Percentiles rank a stretch among this genome's conserved stretches.
Conservation (phyloP, 805 yeast species). For the Suhomyces sp. region DNA sequence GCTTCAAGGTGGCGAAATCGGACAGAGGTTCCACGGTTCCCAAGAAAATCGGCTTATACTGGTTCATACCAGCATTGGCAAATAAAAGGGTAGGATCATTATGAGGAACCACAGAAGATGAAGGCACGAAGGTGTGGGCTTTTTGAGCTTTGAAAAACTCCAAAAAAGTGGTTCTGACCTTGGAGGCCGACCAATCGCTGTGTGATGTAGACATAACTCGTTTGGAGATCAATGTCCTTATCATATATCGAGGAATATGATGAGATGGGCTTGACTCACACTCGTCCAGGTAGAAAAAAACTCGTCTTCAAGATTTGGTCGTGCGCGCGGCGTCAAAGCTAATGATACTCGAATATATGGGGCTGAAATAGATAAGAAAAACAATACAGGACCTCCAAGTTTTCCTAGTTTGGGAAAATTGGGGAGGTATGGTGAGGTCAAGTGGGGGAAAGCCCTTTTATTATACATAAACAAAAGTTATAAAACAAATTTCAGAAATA, state of each 20-base stretch:
- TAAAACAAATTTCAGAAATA: constrained; percentile 4
- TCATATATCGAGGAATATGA: constrained; percentile 13
- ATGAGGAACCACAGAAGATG: constrained; percentile 94
- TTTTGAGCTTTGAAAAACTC: constrained; percentile 66
- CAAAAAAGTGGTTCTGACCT: constrained; percentile 82
- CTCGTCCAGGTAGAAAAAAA: not conserved
- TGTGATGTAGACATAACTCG: constrained; percentile 25
- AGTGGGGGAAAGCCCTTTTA: not conserved
- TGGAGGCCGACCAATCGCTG: constrained; percentile 41
- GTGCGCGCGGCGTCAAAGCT: constrained; percentile 7
- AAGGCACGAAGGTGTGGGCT: constrained; percentile 80
- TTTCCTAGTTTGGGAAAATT: too few species aligned
- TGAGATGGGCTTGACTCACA: not conserved
- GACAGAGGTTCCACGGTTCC: constrained; percentile 97
- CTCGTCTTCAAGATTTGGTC: constrained; percentile 1
- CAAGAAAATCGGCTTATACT: constrained; percentile 93
- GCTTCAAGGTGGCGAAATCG: constrained; percentile 76
- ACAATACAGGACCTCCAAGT: too few species aligned
- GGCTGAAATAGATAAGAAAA: too few species aligned
- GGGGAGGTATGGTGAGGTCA: not conserved
- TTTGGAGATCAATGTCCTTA: constrained; percentile 14
- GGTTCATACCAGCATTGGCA: constrained; percentile 99
- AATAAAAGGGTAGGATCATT: constrained; percentile 96
- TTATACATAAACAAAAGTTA: constrained; percentile 6
- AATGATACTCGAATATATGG: too few species aligned